Evolutionary conservation across 2,329 filamentous ascomycete species (phyloP), one percentile per base, ranked within the genome.

Genomic region (Geoglossum cookeanum): DNA sequence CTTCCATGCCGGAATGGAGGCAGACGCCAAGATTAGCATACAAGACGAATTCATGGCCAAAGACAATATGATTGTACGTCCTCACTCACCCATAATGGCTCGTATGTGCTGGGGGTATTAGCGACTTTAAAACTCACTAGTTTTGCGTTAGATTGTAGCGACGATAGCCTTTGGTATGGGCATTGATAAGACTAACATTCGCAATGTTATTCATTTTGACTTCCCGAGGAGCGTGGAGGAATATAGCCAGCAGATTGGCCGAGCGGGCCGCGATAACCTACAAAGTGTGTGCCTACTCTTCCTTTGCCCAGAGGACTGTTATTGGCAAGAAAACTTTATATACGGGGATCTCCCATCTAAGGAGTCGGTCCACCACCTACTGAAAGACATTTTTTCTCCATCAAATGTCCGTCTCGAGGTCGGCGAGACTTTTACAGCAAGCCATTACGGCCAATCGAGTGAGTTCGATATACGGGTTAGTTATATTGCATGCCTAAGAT

Each of bases 91-190:
- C n/a, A n/a, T n/a, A n/a, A n/a, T n/a, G n/a, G n/a, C n/a, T n/a
- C n/a, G n/a, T n/a, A n/a, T n/a, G n/a, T n/a, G n/a, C n/a, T n/a
- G n/a, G n/a, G n/a, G n/a, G n/a, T n/a, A n/a, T n/a, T n/a, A n/a
- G n/a, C n/a, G n/a, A n/a, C n/a, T n/a, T n/a, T n/a, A n/a, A n/a
- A n/a, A n/a, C n/a, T n/a, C n/a, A n/a, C n/a, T n/a, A n/a, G n/a
- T n/a, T 2, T 53, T 37, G 15, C 33, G 32, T 35, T 56, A 62
- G 55, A 61, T 77, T 11, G 72, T 76, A 17, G 76, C 77, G 2
- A 80, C 77, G 0, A 79, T 79, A 45, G 78, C 78, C 0, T 80
- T 80, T 55, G 78, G 77, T 0, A 80, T 80, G 77, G 78, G 78
- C 0, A 78, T 80, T 17, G 77, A 80, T 63, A 80, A 80, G 59